Conservation (phyloP, 495 filamentous ascomycete genomes). For the Sphaerosporella brunnea region DNA sequence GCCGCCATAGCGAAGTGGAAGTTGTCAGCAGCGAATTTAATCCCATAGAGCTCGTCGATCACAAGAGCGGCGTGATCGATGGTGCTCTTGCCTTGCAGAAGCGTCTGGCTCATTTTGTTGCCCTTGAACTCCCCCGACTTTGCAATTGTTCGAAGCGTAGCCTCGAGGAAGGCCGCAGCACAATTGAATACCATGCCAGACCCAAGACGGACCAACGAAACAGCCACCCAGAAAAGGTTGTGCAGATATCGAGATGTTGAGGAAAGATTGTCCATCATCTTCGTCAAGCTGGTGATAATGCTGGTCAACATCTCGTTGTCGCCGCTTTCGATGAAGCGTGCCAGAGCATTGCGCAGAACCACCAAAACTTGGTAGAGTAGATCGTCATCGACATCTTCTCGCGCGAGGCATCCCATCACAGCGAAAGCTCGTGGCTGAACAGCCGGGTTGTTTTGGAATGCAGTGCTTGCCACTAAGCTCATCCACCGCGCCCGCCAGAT, state of each 20-base stretch:
- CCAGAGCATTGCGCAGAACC: slow-evolving; percentile 40
- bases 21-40: slow-evolving; percentile 42
- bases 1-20: slow-evolving; percentile 47
- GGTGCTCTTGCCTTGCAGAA: slow-evolving; percentile 37
- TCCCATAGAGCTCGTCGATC: slow-evolving; percentile 43
- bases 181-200: slow-evolving; percentile 42
- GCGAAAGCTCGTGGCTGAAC: slow-evolving; percentile 50
- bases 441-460: slow-evolving; percentile 52
- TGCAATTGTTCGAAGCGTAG: slow-evolving; percentile 41
- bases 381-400: slow-evolving; percentile 51
- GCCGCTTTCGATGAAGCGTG: slow-evolving; percentile 39
- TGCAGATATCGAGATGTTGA: slow-evolving; percentile 44
- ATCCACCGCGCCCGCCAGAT: slow-evolving; percentile 55
- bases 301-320: slow-evolving; percentile 49
- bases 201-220: slow-evolving; percentile 39
- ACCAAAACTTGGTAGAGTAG: slow-evolving; percentile 51
- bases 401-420: slow-evolving; percentile 49
- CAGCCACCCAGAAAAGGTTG: slow-evolving; percentile 52
- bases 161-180: slow-evolving; percentile 42
- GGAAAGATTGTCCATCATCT: slow-evolving; percentile 51
- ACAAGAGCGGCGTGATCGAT: slow-evolving; percentile 40
- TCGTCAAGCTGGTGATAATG: slow-evolving; percentile 44
- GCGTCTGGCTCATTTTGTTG: slow-evolving; percentile 38
- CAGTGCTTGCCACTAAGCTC: slow-evolving; percentile 50
- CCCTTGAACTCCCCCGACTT: slow-evolving; percentile 38